Percentiles rank a stretch among this genome's conserved stretches.
phyloP scores from a whole-genome alignment of 2,329 filamentous ascomycete genomes.

The Tolypocladium ophioglossoides region DNA sequence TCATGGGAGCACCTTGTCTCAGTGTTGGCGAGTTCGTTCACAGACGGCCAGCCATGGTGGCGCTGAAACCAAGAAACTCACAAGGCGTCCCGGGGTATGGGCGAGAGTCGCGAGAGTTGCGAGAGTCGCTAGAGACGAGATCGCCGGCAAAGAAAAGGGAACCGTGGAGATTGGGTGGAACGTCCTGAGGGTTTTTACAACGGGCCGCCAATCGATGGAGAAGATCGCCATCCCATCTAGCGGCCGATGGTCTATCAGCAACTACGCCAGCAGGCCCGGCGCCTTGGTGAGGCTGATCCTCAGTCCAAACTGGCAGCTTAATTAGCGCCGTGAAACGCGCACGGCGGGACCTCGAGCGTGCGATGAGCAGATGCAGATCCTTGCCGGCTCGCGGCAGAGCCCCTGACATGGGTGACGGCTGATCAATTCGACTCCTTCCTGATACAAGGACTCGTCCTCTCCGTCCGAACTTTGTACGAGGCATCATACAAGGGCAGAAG shows the following conservation, averaged over 20 bases:
- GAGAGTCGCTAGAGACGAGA: too few species aligned
- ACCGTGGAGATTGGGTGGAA: neutral
- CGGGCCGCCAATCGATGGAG: neutral
- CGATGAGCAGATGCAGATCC: slow-evolving; percentile 1
- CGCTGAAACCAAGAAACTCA: neutral
- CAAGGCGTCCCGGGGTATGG: neutral
- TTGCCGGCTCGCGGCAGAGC: slow-evolving; percentile 1
- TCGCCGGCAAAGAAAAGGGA: neutral
- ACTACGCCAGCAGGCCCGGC: neutral
- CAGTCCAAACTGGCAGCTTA: neutral
- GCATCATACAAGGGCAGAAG: neutral
- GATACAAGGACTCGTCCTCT: too few species aligned
- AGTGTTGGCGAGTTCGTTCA: neutral
- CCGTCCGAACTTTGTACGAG: too few species aligned
- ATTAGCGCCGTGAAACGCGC: slow-evolving; percentile 5
- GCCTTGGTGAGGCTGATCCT: neutral
- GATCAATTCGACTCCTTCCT: neutral
- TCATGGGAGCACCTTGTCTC: neutral
- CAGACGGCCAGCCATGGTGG: neutral
- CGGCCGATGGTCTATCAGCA: neutral
- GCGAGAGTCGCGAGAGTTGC: too few species aligned
- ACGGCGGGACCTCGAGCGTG: neutral
- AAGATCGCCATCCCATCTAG: neutral
- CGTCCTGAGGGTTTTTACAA: neutral
- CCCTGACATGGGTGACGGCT: neutral